phyloP scores from a whole-genome alignment of 2,329 filamentous ascomycete genomes.

The Trichothecium sympodiale region DNA sequence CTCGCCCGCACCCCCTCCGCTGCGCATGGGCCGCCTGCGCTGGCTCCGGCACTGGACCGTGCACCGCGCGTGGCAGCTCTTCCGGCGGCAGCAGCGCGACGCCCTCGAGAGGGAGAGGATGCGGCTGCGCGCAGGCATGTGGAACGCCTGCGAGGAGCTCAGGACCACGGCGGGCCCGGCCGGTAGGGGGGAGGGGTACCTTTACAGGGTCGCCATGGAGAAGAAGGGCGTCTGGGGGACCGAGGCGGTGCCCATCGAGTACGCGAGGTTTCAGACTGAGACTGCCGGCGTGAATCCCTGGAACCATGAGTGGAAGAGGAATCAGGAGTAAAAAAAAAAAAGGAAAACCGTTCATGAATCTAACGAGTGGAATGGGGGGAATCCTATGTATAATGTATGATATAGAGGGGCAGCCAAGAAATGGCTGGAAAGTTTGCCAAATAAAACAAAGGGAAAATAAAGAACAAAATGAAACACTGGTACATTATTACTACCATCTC shows the following conservation, averaged over 20 bases:
- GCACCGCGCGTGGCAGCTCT: constrained; percentile 86
- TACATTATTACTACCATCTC: too few species aligned
- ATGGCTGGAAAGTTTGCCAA: too few species aligned
- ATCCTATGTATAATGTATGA: constrained; percentile 5
- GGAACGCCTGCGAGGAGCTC: constrained; percentile 75
- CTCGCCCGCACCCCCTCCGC: constrained; percentile 48
- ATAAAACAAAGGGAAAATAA: too few species aligned
- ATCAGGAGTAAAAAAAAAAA: background rate
- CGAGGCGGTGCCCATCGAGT: constrained; percentile 79
- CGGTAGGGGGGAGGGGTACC: constrained; percentile 49
- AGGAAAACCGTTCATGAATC: too few species aligned
- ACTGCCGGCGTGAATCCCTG: constrained; percentile 69
- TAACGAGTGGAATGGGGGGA: too few species aligned
- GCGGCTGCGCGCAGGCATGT: constrained; percentile 73
- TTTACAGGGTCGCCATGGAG: constrained; percentile 82
- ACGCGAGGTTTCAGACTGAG: constrained; percentile 75
- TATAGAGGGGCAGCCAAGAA: constrained; percentile 2
- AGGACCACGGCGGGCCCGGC: constrained; percentile 47
- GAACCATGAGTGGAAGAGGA: constrained; percentile 85
- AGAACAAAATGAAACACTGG: too few species aligned
- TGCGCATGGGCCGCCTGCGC: constrained; percentile 81
- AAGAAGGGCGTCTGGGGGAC: constrained; percentile 74
- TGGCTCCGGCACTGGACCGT: constrained; percentile 97
- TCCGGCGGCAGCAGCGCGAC: constrained; percentile 57
- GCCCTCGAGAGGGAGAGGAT: constrained; percentile 60